Base-by-base conservation (phyloP, 441 rosid species). In the Gossypium aridum region DNA sequence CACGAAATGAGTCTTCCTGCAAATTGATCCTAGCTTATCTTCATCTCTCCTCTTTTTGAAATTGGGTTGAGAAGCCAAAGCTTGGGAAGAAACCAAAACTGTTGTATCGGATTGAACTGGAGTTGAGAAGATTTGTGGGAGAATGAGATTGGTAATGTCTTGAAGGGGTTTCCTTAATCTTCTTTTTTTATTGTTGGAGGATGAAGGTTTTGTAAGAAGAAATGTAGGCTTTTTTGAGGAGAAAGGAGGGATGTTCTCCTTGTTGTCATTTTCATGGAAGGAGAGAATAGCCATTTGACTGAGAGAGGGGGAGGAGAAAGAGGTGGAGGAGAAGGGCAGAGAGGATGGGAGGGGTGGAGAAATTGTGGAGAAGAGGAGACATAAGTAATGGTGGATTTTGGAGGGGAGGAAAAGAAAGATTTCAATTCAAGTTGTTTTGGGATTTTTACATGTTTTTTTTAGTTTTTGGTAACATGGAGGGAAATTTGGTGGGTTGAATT, bases 191-290 rank as follows among this genome's bases (percentile, higher is more conserved):
- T 37, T 19, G 26, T 61, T 28, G 26, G 49, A 63, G 8, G 60
- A 37, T 1, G 72, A 65, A 71, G 80, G 71, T 22, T 64, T 78
- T 0, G 64, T 20, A 22, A 47, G 22, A 37, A 70, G 20, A 7
- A 2, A 7, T 2, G 62, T 3, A 10, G 71, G 9, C 9, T 74
- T 80, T 4, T 76, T 47, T 4, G 57, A 56, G 76, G 75, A 37
- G 57, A 39, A 59, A 64, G 82, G 82, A 71, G 75, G 77, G 62
- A 71, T 37, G 76, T 86, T 86, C 70, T 86, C 86, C 62, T 80
- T 82, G 73, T 79, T 75, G 16, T 12, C 73, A 77, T 55, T 12
- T 51, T 78, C 78, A 56, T 4, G 16, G 1, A 69, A 25, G 60
- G 51, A 69, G 45, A 76, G 68, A 26, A 68, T 17, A 56, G 76